Conservation (phyloP, 1,284 basidiomycete species). For the Tremellales sp. region DNA sequence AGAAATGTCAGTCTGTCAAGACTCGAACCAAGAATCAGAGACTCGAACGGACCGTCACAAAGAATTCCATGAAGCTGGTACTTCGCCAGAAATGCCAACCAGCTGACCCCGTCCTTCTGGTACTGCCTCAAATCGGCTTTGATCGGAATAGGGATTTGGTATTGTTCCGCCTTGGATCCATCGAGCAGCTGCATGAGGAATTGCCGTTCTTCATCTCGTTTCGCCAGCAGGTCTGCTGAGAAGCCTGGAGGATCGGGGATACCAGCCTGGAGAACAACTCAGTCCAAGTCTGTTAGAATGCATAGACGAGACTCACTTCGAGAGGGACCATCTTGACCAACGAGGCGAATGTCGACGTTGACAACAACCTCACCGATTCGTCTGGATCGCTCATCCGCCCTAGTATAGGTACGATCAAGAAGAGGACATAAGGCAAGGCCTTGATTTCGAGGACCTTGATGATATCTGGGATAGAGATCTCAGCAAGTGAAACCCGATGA, state of each 20-base stretch:
- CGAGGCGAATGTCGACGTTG: conserved; percentile 95
- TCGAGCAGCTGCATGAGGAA: conserved; percentile 93
- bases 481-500: background rate
- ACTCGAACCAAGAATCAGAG: background rate
- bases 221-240: conserved; percentile 80
- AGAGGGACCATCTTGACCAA: conserved; percentile 99
- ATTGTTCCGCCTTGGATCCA: conserved; percentile 89
- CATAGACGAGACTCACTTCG: conserved; percentile 58
- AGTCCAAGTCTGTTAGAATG: background rate
- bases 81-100: conserved; percentile 94
- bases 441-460: conserved; percentile 90
- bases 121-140: conserved; percentile 95
- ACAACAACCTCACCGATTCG: conserved; percentile 83
- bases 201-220: conserved; percentile 80
- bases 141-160: conserved; percentile 80
- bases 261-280: conserved; percentile 68
- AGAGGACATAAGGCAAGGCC: conserved; percentile 93
- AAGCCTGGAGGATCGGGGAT: conserved; percentile 93
- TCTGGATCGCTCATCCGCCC: conserved; percentile 96
- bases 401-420: conserved; percentile 92
- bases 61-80: conserved; percentile 97
- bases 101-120: conserved; percentile 97
- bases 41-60: conserved; percentile 83
- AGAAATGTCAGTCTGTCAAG: background rate
- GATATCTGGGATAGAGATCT: conserved; percentile 69